A percentile compares a stretch with the other conserved stretches of the same genome.
These are phyloP conservation scores for Marsdenia floribunda DNA, from an alignment of 257 asterid species.

Conservation along the genomic window DNA sequence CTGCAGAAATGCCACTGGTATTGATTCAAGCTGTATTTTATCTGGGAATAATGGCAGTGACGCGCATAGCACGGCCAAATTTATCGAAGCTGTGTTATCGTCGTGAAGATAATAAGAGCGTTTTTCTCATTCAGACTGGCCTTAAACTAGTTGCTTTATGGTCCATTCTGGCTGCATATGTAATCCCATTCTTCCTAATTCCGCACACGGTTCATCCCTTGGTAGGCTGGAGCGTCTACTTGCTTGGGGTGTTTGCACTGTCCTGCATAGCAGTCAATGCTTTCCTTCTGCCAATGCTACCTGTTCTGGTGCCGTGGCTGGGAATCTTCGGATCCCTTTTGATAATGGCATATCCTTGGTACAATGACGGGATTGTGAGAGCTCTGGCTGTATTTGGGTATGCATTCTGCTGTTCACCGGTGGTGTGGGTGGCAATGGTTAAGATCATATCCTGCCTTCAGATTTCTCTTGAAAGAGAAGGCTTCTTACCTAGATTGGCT, in stretches of 20 bases:
- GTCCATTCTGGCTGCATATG: slow-evolving; percentile 66
- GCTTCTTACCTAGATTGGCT: slow-evolving; percentile 63
- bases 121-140: slow-evolving; percentile 48
- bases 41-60: slow-evolving; percentile 52
- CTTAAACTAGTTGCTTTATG: slow-evolving; percentile 63
- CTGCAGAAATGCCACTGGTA: slow-evolving; percentile 59
- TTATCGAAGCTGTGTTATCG: slow-evolving; percentile 71
- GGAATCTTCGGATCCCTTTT: slow-evolving; percentile 66
- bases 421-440: slow-evolving; percentile 43
- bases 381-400: slow-evolving; percentile 67
- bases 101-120: slow-evolving; percentile 54
- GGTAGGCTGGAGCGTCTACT: slow-evolving; percentile 74
- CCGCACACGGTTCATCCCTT: slow-evolving; percentile 82
- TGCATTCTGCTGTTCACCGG: slow-evolving; percentile 66
- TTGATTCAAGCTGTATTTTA: slow-evolving; percentile 51
- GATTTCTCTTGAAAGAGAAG: slow-evolving; percentile 64
- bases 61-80: slow-evolving; percentile 73
- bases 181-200: slow-evolving; percentile 58
- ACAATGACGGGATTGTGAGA: slow-evolving; percentile 63
- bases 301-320: slow-evolving; percentile 59
- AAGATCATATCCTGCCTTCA: slow-evolving; percentile 59
- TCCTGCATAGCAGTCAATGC: slow-evolving; percentile 52
- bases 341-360: slow-evolving; percentile 89
- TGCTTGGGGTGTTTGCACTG: slow-evolving; percentile 60
- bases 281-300: slow-evolving; percentile 60